Base-by-base conservation (phyloP, 2,329 filamentous ascomycete genomes). In the Pestalotiopsis sp. region DNA sequence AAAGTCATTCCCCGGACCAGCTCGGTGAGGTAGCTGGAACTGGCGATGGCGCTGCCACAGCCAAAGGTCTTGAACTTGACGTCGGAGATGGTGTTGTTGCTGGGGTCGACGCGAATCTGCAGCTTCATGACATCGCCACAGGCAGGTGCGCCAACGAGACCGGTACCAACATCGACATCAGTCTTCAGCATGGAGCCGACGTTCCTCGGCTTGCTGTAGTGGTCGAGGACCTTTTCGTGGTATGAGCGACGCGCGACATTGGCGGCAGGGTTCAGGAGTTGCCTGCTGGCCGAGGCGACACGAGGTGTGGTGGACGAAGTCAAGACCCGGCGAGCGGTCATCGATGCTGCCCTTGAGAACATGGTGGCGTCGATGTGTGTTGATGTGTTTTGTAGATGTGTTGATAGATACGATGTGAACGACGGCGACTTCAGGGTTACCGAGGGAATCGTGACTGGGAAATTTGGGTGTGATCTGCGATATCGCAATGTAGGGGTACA, bases 61-160 rank as follows among this genome's bases (percentile, higher is more conserved):
- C 91, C 92, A 76, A 95, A 94, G 0, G 92, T 94, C 87, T 94
- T 94, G 85, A 94, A 95, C 80, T 94, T 93, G 77, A 94, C 92
- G 75, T 94, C 91, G 73, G 87, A 87, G 79, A 94, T 94, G 73
- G 88, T 92, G 80, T 93, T 92, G 81, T 87, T 89, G 72, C 88
- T 85, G 71, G 91, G 90, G 80, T 94, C 91, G 70, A 94, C 92
- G 67, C 91, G 89, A 80, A 97, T 97, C 84, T 97, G 93, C 41
- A 97, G 87, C 82, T 96, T 96, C 92, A 97, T 97, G 70, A 97
- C 94, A 80, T 97, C 94, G 81, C 94, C 94, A 78, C 93, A 95
- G 39, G 94, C 94, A 64, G 94, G 94, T n/a, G 94, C 93, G 75
- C 93, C 90, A 72, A 96, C 93, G 68, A 96, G 90, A 52, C 76